Evolutionary conservation across 164 flowering plant species (phyloP).

Genomic region (Paratinospora sagittata): DNA sequence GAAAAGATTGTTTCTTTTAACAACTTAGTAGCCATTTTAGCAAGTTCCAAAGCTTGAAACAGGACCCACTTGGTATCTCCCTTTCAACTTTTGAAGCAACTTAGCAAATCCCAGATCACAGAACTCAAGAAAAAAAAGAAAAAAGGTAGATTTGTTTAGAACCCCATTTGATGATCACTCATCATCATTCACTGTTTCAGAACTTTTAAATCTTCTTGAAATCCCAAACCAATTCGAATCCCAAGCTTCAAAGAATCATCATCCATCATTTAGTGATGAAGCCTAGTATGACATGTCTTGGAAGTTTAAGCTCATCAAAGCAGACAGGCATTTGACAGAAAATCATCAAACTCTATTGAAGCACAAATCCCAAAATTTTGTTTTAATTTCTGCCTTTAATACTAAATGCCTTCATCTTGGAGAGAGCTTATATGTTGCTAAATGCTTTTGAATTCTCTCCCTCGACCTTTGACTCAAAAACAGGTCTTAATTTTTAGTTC

Average conservation of each 20-base stretch:
- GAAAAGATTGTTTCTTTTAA: not conserved
- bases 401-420: not conserved
- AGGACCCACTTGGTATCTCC: not conserved
- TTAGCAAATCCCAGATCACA: not conserved
- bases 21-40: not conserved
- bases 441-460: not conserved
- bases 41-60: slow-evolving; percentile 2
- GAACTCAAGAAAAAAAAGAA: slow-evolving; percentile 1
- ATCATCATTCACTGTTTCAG: not conserved
- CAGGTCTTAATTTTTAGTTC: not conserved
- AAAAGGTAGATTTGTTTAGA: not conserved
- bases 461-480: not conserved
- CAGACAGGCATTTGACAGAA: slow-evolving; percentile 1
- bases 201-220: slow-evolving; percentile 8
- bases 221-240: slow-evolving; percentile 1
- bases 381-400: not conserved
- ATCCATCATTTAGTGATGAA: slow-evolving; percentile 3
- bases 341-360: not conserved
- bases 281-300: not conserved
- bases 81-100: not conserved
- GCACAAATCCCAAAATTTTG: slow-evolving; percentile 9
- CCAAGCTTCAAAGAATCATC: not conserved
- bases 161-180: not conserved
- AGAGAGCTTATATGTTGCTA: not conserved
- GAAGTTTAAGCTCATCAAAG: slow-evolving; percentile 13